Base-by-base conservation (phyloP, 768 basidiomycete species). In the Tricholoma flavovirens region DNA sequence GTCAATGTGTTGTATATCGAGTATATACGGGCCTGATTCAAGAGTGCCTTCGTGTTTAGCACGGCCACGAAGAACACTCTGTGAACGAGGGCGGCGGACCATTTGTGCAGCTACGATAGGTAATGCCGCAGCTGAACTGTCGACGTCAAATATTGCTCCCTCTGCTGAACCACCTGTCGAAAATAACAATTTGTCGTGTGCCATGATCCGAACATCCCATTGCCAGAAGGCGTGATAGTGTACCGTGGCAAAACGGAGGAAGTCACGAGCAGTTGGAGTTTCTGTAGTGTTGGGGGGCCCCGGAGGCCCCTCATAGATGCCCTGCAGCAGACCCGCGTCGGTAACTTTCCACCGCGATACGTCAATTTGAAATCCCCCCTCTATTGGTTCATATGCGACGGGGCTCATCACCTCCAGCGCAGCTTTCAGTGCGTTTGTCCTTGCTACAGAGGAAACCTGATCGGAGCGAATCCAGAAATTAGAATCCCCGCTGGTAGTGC, bases 381-480 rank as follows among this genome's bases (percentile, higher is more conserved):
- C 14, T 12, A 22, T 24, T 7, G 26, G 29, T 45, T 54, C 53
- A 45, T 54, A 43, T 26, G 51, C 53, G 2, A 59, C 58, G 21
- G 54, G 52, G 21, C 35, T 33, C 19, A 56, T 49, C 36, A 57
- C 29, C 0, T 21, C 19, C 12, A 63, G 12, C 11, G 59, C 59
- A 42, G 55, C 59, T 22, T 62, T 26, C 59, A 66, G 52, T 24
- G 64, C 63, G 52, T 64, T 56, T 12, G 51, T 30, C 22, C 66
- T 59, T 15, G 64, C 61, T 3, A 33, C 43, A n/a, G 14, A 19
- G n/a, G 56, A 56, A 3, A 69, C 53, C 4, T 60, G 49, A 24
- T 66, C 61, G 6, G 67, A 56, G 22, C 61, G 53, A 6, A 69
- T 48, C 68, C 68, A 69, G 49, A 69, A 67, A 55, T 67, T 66